These are phyloP conservation scores for Suillus hirtellus DNA, from an alignment of 768 basidiomycete species.

Conservation along the genomic window DNA sequence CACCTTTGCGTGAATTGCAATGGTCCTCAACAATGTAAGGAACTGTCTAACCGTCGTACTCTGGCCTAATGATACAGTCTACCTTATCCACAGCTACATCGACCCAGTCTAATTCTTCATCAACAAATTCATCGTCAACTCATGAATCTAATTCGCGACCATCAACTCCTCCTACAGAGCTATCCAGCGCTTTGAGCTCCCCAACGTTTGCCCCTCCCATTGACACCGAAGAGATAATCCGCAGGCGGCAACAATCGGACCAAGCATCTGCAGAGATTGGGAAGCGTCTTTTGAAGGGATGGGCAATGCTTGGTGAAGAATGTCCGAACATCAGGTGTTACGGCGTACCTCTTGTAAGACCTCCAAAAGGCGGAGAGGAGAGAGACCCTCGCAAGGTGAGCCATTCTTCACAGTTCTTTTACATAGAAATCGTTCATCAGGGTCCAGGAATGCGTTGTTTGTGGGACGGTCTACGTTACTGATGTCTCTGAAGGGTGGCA, in stretches of 20 bases:
- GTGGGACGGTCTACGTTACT: conserved; percentile 59
- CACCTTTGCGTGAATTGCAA: conserved; percentile 70
- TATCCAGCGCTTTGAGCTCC: conserved; percentile 61
- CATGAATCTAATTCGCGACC: conserved; percentile 48
- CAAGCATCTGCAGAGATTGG: conserved; percentile 79
- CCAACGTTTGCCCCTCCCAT: conserved; percentile 63
- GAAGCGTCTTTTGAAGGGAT: conserved; percentile 73
- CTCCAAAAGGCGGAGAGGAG: conserved; percentile 60
- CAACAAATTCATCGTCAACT: conserved; percentile 50
- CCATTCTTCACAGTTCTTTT: conserved; percentile 5
- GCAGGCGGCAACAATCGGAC: conserved; percentile 80
- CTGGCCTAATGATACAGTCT: not conserved
- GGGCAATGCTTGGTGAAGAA: conserved; percentile 90
- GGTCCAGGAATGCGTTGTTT: conserved; percentile 76
- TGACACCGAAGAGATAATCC: conserved; percentile 64
- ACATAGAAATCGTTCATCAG: conserved; percentile 8
- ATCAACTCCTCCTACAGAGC: conserved; percentile 79
- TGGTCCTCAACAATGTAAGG: conserved; percentile 36
- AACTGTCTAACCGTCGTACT: not conserved
- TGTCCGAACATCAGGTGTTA: conserved; percentile 70
- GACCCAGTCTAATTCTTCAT: conserved; percentile 34
- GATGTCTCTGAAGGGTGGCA: conserved; percentile 56
- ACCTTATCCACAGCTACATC: conserved; percentile 12
- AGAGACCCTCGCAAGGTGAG: conserved; percentile 69
- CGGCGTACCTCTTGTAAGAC: conserved; percentile 82